Evolutionary conservation across 2,329 filamentous ascomycete genomes (phyloP), one percentile per base, ranked within the genome.

Genomic region (Penicillium sp.): DNA sequence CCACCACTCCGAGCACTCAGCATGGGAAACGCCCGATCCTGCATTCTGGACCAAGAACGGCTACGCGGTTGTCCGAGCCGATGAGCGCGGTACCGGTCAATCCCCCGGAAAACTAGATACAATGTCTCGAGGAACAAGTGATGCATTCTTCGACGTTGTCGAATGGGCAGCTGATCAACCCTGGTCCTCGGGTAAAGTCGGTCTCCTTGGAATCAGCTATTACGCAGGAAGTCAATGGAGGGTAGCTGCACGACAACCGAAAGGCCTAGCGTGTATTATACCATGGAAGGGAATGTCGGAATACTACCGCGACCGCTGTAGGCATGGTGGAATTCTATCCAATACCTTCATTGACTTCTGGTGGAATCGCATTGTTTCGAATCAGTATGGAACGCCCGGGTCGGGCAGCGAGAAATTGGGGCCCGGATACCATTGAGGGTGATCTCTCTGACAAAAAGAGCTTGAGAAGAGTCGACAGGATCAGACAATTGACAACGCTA

Each of bases 311-410:
- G 85, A 87, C 58, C 74, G 84, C 0, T 85, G 82, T 59, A 78
- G 84, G 0, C 85, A 88, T 55, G 85, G 85, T 0, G 85, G 85
- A 0, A 87, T 88, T 46, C 67, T 86, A 1, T 84, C 83, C 0
- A 81, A 87, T 61, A 68, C 66, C 0, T 87, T 87, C 63, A 87
- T 88, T 64, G 66, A 74, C 11, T 84, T 87, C 64, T 89, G 86
- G 87, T 89, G 86, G 86, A 80, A 88, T 64, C 78, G 85, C 86
- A 89, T 89, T 5, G 74, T 88, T 8, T 78, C 78, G 0, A 90
- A 90, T 65, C 88, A 91, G 68, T 90, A 90, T 58, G 88, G 88
- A 1, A 1, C 77, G 77, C 9, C 77, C 80, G 2, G 81, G 79
- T 1, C 72, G 82, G 31, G 72, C 71, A 29, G 27, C 27, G 27